Conservation (phyloP, 108 stramenopile species). For the Epipyxis sp. region DNA sequence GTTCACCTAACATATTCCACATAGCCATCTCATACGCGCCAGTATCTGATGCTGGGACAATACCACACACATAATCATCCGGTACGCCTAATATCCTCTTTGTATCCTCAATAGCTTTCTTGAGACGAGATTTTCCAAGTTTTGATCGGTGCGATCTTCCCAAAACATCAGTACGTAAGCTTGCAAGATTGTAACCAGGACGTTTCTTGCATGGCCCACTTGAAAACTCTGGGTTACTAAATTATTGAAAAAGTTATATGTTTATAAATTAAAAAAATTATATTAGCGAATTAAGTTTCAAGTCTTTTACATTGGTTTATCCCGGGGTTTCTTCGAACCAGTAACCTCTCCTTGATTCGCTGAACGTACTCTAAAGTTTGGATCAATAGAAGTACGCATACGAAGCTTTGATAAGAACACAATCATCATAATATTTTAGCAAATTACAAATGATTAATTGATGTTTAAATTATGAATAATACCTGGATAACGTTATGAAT, state of each 20-base stretch:
- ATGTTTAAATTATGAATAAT: neutral
- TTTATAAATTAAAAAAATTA: no score
- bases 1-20: constrained; percentile 95
- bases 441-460: no score
- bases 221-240: constrained; percentile 53
- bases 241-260: constrained; percentile 33
- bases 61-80: constrained; percentile 85
- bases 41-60: constrained; percentile 98
- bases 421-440: no score
- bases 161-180: constrained; percentile 66
- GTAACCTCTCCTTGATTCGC: constrained; percentile 4
- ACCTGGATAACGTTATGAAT: constrained; percentile 49
- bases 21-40: constrained; percentile 99
- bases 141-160: constrained; percentile 97
- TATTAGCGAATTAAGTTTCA: no score
- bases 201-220: constrained; percentile 93
- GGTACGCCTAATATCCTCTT: constrained; percentile 87
- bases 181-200: constrained; percentile 78
- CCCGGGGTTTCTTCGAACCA: constrained; percentile 43
- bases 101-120: constrained; percentile 85
- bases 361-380: constrained; percentile 23
- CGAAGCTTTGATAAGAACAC: no score
- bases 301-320: no score
- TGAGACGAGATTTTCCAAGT: constrained; percentile 91
- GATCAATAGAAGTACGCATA: neutral